Evolutionary conservation across 208 protist genomes (phyloP).

Genomic region (Tetramitus jugosus): DNA sequence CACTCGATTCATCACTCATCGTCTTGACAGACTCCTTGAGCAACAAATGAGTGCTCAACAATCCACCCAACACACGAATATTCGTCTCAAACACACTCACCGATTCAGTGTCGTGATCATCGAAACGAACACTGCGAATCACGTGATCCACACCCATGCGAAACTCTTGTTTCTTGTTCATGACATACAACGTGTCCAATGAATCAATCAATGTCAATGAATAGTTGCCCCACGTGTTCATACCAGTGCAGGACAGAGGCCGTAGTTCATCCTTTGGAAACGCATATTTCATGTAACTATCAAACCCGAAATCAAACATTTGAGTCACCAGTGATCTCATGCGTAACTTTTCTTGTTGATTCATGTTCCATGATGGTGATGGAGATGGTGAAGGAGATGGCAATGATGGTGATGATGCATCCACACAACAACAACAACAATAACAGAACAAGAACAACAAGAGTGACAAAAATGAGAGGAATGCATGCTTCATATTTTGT

Average conservation of each 20-base stretch:
- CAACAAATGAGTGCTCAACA: conserved; percentile 58
- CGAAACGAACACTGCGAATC: conserved; percentile 52
- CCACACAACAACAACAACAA: too few relatives aligned
- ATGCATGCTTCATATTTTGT: too few relatives aligned
- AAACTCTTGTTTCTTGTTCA: conserved; percentile 43
- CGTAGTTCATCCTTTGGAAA: conserved; percentile 75
- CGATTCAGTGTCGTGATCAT: conserved; percentile 55
- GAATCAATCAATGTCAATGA: conserved; percentile 66
- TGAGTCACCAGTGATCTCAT: too few relatives aligned
- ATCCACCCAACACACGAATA: conserved; percentile 68
- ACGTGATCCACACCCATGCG: conserved; percentile 47
- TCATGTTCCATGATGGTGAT: too few relatives aligned
- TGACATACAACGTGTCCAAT: conserved; percentile 56
- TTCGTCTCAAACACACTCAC: conserved; percentile 79
- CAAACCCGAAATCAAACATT: conserved; percentile 74
- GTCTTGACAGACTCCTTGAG: conserved; percentile 45
- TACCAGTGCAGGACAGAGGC: conserved; percentile 50
- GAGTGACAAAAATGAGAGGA: too few relatives aligned
- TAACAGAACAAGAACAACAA: too few relatives aligned
- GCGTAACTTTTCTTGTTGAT: too few relatives aligned
- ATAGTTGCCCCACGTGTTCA: conserved; percentile 47
- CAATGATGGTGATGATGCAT: too few relatives aligned
- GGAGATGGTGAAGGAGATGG: too few relatives aligned
- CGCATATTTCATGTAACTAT: conserved; percentile 64
- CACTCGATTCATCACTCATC: too few relatives aligned